A percentile compares a stretch with the other conserved stretches of the same genome.
These are phyloP conservation scores for Fusarium sp. DNA, from an alignment of 2,329 filamentous ascomycete genomes.

Conservation along the genomic window DNA sequence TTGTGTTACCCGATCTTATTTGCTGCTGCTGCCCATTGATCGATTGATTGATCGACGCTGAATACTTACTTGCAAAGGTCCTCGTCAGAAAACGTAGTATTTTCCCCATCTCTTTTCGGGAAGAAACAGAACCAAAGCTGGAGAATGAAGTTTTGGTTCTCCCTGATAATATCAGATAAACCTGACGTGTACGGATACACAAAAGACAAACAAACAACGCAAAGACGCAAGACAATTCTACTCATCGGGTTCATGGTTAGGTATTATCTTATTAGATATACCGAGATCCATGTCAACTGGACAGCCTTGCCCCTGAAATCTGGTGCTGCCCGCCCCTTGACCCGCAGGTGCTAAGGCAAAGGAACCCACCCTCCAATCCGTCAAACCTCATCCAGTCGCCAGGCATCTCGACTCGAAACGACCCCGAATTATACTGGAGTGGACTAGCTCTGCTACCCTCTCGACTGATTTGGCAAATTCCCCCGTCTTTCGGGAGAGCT, in stretches of 20 bases:
- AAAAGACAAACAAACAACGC: background rate
- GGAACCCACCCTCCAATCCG: conserved; percentile 23
- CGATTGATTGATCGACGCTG: conserved; percentile 14
- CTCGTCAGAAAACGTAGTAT: background rate
- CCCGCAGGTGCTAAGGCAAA: conserved; percentile 20
- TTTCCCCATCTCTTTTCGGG: too few relatives aligned
- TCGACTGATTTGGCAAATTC: conserved; percentile 30
- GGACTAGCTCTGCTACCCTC: conserved; percentile 16
- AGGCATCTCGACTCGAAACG: conserved; percentile 20
- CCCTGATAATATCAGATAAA: background rate
- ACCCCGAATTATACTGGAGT: conserved; percentile 36
- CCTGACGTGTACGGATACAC: background rate
- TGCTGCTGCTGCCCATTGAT: too few relatives aligned
- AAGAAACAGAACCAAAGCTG: background rate
- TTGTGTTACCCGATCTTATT: conserved; percentile 5
- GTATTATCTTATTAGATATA: background rate
- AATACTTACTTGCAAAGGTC: conserved; percentile 2
- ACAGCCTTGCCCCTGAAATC: conserved; percentile 39
- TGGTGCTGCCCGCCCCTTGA: conserved; percentile 37
- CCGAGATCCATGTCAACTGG: conserved; percentile 20
- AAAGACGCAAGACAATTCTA: background rate
- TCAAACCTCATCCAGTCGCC: conserved; percentile 3
- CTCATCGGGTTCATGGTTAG: conserved; percentile 3
- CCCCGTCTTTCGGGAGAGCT: conserved; percentile 35
- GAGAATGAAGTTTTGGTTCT: background rate